phyloP scores from a whole-genome alignment of 2,329 filamentous ascomycete species.

The Trichoderma afroharzianum region DNA sequence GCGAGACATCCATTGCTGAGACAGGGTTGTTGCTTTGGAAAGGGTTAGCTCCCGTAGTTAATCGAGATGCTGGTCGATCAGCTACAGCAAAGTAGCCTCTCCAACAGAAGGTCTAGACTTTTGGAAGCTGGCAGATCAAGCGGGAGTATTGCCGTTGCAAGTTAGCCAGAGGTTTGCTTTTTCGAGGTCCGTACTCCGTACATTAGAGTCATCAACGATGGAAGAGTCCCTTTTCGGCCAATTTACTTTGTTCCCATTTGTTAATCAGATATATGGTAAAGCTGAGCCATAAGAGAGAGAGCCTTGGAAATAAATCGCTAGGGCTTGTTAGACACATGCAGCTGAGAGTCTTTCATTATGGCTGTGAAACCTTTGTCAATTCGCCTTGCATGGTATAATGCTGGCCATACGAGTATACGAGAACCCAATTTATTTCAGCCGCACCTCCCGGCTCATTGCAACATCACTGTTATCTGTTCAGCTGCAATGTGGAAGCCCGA shows the following conservation, averaged over 20 bases:
- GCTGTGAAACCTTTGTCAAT: neutral
- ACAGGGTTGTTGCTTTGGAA: neutral
- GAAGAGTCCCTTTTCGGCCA: neutral
- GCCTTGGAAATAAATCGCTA: neutral
- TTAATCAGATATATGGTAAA: neutral
- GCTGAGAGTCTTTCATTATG: neutral
- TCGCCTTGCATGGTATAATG: neutral
- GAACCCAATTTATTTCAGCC: neutral
- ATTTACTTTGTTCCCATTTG: neutral
- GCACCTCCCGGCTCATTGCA: neutral
- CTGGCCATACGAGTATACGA: neutral
- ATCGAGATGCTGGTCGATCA: conserved; percentile 8
- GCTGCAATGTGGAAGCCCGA: neutral
- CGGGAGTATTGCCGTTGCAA: neutral
- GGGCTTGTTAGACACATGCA: neutral
- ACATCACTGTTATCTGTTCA: neutral
- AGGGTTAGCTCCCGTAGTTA: neutral
- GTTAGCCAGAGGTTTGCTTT: neutral
- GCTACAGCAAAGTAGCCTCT: neutral
- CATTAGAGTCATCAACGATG: neutral
- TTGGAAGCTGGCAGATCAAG: neutral
- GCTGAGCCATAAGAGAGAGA: neutral
- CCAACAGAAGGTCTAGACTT: neutral
- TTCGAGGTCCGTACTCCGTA: neutral
- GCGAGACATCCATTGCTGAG: neutral